These are phyloP conservation scores for Microstegium vimineum DNA, from an alignment of 176 grass and related monocot genomes.

Conservation along the genomic window DNA sequence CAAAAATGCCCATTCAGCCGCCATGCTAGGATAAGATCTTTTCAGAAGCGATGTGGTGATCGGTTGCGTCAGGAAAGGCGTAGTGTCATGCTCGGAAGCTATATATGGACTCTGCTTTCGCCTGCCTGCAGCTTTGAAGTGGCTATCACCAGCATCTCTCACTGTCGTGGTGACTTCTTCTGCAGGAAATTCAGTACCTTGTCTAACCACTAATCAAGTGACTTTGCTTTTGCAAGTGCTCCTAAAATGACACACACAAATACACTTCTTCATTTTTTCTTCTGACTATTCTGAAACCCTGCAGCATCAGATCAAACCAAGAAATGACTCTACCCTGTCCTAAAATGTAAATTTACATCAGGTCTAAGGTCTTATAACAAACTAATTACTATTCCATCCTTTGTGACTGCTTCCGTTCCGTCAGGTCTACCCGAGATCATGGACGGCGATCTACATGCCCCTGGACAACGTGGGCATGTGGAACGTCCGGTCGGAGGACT, in stretches of 20 bases:
- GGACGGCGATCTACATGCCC: constrained; percentile 89
- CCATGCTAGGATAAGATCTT: not conserved
- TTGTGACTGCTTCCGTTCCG: not conserved
- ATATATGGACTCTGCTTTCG: not conserved
- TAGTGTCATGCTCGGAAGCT: not conserved
- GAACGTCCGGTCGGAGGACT: constrained; percentile 80
- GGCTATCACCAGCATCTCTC: not conserved
- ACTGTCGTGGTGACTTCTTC: not conserved
- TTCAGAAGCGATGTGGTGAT: not conserved
- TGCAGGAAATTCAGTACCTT: not conserved
- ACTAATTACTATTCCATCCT: not conserved
- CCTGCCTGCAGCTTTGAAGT: not conserved
- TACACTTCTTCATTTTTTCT: not conserved
- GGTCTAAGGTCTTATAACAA: too few relatives aligned
- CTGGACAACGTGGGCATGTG: constrained; percentile 94
- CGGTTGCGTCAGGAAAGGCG: constrained; percentile 14
- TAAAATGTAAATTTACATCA: not conserved
- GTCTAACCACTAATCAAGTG: not conserved
- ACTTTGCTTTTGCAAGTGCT: not conserved
- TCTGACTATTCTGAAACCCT: not conserved
- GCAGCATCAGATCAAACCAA: not conserved
- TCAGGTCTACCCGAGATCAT: constrained; percentile 84
- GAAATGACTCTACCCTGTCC: not conserved
- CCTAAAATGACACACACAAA: not conserved
- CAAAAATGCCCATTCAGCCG: constrained; percentile 1